These are phyloP conservation scores for Gossypium davidsonii DNA, from an alignment of 441 rosid species.

Conservation along the genomic window DNA sequence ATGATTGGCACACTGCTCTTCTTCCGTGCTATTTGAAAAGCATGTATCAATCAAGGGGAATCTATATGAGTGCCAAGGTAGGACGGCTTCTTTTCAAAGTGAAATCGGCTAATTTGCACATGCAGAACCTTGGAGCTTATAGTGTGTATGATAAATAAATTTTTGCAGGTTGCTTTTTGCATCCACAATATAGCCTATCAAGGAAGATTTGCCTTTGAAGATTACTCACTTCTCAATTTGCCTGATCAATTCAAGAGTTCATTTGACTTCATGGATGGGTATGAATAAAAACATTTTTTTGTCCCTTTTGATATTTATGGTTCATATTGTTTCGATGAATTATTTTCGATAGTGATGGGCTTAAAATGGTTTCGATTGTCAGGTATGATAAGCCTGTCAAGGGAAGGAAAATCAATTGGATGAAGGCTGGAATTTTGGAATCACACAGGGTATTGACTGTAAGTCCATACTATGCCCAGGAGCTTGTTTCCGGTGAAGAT, in stretches of 20 bases:
- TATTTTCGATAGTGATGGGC: background rate
- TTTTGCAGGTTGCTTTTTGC: conserved; percentile 66
- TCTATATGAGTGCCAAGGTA: conserved; percentile 75
- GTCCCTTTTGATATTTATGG: background rate
- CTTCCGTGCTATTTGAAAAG: conserved; percentile 82
- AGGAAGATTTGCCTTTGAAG: conserved; percentile 64
- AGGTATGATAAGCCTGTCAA: conserved; percentile 60
- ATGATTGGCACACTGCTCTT: conserved; percentile 91
- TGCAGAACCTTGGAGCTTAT: background rate
- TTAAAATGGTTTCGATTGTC: conserved; percentile 5
- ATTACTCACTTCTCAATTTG: conserved; percentile 58
- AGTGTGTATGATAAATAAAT: conserved; percentile 9
- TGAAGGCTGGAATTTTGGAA: conserved; percentile 85
- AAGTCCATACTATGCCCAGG: conserved; percentile 77
- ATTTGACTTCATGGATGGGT: conserved; percentile 77
- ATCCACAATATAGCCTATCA: conserved; percentile 90
- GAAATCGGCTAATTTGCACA: background rate
- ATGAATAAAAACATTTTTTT: conserved; percentile 1
- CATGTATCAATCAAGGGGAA: conserved; percentile 59
- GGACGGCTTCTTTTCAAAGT: background rate
- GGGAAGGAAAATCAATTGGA: conserved; percentile 94
- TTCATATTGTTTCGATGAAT: background rate
- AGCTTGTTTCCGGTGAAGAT: conserved; percentile 62
- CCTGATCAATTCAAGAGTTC: conserved; percentile 57
- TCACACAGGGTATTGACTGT: conserved; percentile 66